Evolutionary conservation across 768 basidiomycete genomes (phyloP), one percentile per base, ranked within the genome.

Genomic region (Termitomyces sp.): DNA sequence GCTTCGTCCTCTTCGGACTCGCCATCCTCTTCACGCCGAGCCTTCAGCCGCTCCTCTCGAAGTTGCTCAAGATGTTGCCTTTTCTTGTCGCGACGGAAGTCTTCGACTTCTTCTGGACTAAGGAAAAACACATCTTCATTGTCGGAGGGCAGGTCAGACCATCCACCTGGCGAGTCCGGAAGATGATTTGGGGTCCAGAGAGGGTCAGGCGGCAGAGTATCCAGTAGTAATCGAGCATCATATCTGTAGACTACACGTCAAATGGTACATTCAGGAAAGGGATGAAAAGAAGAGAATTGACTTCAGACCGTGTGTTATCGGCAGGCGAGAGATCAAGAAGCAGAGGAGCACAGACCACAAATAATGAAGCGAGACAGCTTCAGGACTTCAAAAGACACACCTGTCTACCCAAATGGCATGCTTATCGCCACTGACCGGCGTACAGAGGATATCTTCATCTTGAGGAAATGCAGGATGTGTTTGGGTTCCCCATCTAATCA

Each of bases 101-200:
- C 87, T 14, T 84, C 83, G 2, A 76, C 70, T 60, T 93, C 92
- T 6, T 77, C 74, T 0, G 79, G 79, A 0, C 82, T 76, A 58
- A 94, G 78, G 71, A 89, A 90, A 69, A 93, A 95, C 0, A 81
- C 87, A 60, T 95, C 92, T 71, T 94, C 93, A 5, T 82, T 66
- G 63, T 94, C 92, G 0, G 92, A 93, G 5, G 91, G 86, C 2
- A 94, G 77, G 66, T 92, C 87, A 0, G 86, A 87, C 91, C 91
- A 94, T 8, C 88, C 89, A 3, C 76, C 70, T 2, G 82, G 79
- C 0, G 84, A 82, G 22, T 66, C 68, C 1, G 77, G 65, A 19
- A 45, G 45, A 14, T 55, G 9, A 32, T 44, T 53, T 3, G 19
- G 3, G 26, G 22, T 46, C 15, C 15, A 7, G 1, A 7, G 26